Conservation (phyloP, 2,329 filamentous ascomycete species). For the Sarocladium kiliense region DNA sequence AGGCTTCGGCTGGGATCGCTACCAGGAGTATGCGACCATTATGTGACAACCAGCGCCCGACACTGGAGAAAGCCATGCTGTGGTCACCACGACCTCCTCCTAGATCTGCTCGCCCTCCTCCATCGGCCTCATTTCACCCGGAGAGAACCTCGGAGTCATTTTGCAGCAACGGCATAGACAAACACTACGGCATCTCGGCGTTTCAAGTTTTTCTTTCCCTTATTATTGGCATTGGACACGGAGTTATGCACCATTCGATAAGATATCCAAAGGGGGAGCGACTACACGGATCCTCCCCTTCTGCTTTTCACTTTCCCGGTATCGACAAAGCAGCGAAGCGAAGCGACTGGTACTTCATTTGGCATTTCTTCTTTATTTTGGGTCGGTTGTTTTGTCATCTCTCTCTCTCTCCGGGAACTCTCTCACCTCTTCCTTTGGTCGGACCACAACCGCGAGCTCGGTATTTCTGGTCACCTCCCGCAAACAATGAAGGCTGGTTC, state of each 20-base stretch:
- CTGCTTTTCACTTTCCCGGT: slow-evolving; percentile 15
- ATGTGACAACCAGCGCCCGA: slow-evolving; percentile 68
- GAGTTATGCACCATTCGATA: slow-evolving; percentile 25
- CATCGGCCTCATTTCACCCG: slow-evolving; percentile 23
- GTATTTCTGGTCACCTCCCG: slow-evolving; percentile 33
- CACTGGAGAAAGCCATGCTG: slow-evolving; percentile 40
- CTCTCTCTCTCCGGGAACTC: slow-evolving; percentile 32
- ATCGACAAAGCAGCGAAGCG: slow-evolving; percentile 8
- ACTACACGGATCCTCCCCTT: slow-evolving; percentile 26
- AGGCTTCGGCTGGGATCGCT: slow-evolving; percentile 79
- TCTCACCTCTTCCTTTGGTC: slow-evolving; percentile 22
- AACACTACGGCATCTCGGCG: slow-evolving; percentile 31
- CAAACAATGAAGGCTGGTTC: slow-evolving; percentile 49
- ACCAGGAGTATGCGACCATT: slow-evolving; percentile 77
- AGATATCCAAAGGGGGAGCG: slow-evolving; percentile 6
- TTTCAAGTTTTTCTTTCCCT: no score
- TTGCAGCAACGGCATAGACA: slow-evolving; percentile 31
- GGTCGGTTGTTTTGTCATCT: slow-evolving; percentile 24
- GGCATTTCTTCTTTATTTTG: slow-evolving; percentile 32
- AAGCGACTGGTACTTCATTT: slow-evolving; percentile 14
- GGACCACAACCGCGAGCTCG: slow-evolving; percentile 43
- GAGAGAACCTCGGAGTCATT: slow-evolving; percentile 26
- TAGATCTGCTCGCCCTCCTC: slow-evolving; percentile 27
- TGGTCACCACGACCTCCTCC: slow-evolving; percentile 37
- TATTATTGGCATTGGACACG: slow-evolving; percentile 37